Percentiles rank a stretch among this genome's conserved stretches.
These are phyloP conservation scores for Clavispora santaluciae DNA, from an alignment of 805 yeast species.

Conservation along the genomic window DNA sequence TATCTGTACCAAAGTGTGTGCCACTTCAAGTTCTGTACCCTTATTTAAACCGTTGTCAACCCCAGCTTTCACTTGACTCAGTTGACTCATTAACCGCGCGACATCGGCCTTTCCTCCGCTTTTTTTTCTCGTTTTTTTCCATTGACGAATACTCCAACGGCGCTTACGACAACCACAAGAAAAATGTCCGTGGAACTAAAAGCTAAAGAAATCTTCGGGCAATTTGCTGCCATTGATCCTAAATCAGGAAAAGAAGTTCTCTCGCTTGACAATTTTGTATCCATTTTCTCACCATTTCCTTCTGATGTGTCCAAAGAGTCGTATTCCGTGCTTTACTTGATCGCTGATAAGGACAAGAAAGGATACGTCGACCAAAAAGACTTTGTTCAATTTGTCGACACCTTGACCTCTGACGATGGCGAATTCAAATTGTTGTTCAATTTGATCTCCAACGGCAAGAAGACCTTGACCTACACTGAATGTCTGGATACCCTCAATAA, in stretches of 20 bases:
- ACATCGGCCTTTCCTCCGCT: neutral
- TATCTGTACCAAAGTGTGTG: neutral
- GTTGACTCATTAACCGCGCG: constrained; percentile 1
- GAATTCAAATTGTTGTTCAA: constrained; percentile 51
- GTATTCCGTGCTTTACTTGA: constrained; percentile 59
- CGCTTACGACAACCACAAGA: neutral
- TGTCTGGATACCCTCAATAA: constrained; percentile 32
- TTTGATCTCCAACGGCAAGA: constrained; percentile 31
- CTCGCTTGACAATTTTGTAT: constrained; percentile 32
- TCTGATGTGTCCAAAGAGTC: constrained; percentile 35
- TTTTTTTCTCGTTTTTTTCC: neutral
- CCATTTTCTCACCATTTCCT: constrained; percentile 38
- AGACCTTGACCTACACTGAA: constrained; percentile 26
- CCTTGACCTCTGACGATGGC: constrained; percentile 35
- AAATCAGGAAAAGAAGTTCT: constrained; percentile 20
- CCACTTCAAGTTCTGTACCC: neutral
- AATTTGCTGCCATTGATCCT: constrained; percentile 29
- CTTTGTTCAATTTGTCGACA: constrained; percentile 67
- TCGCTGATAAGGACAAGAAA: constrained; percentile 67
- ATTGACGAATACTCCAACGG: neutral
- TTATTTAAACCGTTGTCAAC: too few relatives aligned
- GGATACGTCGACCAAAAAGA: constrained; percentile 69
- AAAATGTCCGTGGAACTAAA: constrained; percentile 15
- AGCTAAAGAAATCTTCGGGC: constrained; percentile 32
- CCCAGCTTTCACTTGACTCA: constrained; percentile 1